These are phyloP conservation scores for Paralagenidium karlingii DNA, from an alignment of 352 stramenopile species.

Conservation along the genomic window DNA sequence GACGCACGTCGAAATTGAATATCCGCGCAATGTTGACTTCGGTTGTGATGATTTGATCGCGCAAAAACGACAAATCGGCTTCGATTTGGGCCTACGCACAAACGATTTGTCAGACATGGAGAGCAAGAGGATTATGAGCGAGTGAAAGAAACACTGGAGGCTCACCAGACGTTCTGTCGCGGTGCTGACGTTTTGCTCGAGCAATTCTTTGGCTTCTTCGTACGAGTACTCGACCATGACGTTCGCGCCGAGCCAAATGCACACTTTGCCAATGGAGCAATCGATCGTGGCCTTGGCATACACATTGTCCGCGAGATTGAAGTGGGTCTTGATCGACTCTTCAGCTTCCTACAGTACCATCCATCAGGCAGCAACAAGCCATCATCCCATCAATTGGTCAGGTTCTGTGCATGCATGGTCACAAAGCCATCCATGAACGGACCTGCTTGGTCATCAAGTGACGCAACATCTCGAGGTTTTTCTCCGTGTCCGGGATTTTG, in stretches of 20 bases:
- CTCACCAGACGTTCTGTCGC: conserved; percentile 61
- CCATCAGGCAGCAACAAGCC: not conserved
- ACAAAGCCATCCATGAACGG: not conserved
- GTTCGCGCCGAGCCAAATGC: conserved; percentile 95
- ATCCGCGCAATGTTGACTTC: conserved; percentile 96
- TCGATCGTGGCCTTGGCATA: conserved; percentile 92
- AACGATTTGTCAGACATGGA: conserved; percentile 1
- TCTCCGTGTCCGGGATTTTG: conserved; percentile 88
- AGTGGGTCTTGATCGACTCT: conserved; percentile 81
- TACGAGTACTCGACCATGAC: conserved; percentile 97
- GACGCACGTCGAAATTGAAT: conserved; percentile 95
- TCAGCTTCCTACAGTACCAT: conserved; percentile 32
- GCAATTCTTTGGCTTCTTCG: conserved; percentile 88
- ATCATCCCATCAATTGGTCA: not conserved
- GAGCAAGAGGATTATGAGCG: too few species aligned
- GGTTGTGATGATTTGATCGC: conserved; percentile 95
- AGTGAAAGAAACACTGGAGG: not conserved
- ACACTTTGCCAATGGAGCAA: conserved; percentile 83
- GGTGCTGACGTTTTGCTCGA: conserved; percentile 60
- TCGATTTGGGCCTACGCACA: conserved; percentile 54
- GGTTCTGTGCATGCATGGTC: not conserved
- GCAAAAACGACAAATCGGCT: conserved; percentile 88
- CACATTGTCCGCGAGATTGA: conserved; percentile 92
- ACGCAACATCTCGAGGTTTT: conserved; percentile 71
- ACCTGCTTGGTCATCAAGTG: conserved; percentile 65